Evolutionary conservation across 2,329 filamentous ascomycete genomes (phyloP).

Genomic region (Epichloe brachyelytri): DNA sequence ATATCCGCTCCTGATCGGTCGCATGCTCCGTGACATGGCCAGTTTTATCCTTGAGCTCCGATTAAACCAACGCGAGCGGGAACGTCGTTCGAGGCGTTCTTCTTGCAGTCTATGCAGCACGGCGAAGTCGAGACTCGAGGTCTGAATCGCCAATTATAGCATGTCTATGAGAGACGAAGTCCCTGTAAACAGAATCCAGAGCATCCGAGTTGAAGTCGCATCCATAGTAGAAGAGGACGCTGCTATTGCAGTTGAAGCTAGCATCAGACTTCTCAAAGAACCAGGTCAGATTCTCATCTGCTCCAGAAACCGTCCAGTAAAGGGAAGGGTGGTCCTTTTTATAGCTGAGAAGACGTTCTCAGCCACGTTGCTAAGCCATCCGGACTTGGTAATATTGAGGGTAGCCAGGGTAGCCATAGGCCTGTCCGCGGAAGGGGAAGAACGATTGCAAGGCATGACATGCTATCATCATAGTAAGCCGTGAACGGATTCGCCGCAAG

Average conservation of each 20-base stretch:
- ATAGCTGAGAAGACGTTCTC: constrained; percentile 91
- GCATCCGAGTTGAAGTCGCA: constrained; percentile 55
- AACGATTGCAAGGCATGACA: constrained; percentile 86
- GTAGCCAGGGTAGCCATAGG: constrained; percentile 74
- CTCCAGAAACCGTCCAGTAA: constrained; percentile 91
- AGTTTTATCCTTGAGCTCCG: constrained; percentile 88
- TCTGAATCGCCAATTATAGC: constrained; percentile 85
- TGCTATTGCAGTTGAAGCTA: constrained; percentile 71
- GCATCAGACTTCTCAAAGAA: constrained; percentile 97
- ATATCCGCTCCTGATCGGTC: background rate
- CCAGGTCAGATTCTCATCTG: constrained; percentile 95
- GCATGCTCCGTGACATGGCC: constrained; percentile 19
- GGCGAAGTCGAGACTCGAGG: constrained; percentile 71
- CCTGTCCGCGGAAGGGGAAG: constrained; percentile 57
- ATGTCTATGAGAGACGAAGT: constrained; percentile 71
- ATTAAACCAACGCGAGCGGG: constrained; percentile 77
- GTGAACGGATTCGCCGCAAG: constrained; percentile 70
- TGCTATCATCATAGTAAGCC: constrained; percentile 85
- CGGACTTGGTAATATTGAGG: constrained; percentile 84
- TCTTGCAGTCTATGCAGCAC: constrained; percentile 63
- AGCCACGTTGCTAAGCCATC: constrained; percentile 87
- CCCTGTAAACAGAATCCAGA: constrained; percentile 68
- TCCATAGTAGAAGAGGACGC: constrained; percentile 94
- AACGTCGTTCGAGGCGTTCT: constrained; percentile 71
- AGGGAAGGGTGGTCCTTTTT: constrained; percentile 87